phyloP scores from a whole-genome alignment of 2,329 filamentous ascomycete genomes.

The Plectosphaerella sp. region DNA sequence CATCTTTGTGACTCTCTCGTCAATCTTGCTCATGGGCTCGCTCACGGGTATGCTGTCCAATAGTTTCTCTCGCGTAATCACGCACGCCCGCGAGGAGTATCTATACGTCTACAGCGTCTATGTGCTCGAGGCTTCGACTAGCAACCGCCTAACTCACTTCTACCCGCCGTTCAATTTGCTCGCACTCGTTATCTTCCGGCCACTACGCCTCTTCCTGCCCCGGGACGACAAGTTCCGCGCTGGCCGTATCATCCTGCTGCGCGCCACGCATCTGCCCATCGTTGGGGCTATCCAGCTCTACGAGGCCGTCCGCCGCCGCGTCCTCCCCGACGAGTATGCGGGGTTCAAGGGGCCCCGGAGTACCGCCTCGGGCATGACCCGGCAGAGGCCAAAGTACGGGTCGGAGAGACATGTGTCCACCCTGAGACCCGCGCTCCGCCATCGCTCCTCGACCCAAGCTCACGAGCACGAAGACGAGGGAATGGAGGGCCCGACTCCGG shows the following conservation, averaged over 20 bases:
- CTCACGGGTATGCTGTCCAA: constrained; percentile 76
- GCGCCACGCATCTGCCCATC: constrained; percentile 61
- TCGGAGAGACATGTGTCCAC: constrained; percentile 17
- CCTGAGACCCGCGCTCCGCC: constrained; percentile 18
- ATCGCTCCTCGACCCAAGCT: constrained; percentile 11
- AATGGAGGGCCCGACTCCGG: constrained; percentile 29
- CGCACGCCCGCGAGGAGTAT: constrained; percentile 59
- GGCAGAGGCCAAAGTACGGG: constrained; percentile 13
- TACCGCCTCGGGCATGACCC: constrained; percentile 15
- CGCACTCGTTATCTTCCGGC: constrained; percentile 66
- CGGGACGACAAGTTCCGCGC: constrained; percentile 59
- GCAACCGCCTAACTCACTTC: constrained; percentile 65
- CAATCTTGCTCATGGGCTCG: constrained; percentile 74
- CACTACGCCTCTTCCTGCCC: constrained; percentile 64
- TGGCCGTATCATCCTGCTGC: constrained; percentile 57
- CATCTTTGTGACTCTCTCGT: constrained; percentile 72
- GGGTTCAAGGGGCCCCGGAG: constrained; percentile 42
- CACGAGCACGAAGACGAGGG: constrained; percentile 26
- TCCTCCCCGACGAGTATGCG: constrained; percentile 36
- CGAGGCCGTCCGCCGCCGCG: constrained; percentile 45
- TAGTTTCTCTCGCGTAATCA: constrained; percentile 63
- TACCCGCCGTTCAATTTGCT: constrained; percentile 69
- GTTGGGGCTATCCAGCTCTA: constrained; percentile 67
- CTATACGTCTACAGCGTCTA: constrained; percentile 69
- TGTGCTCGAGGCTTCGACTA: constrained; percentile 63